phyloP scores from a whole-genome alignment of 225 moss, liverwort and hornwort species.

The Marchantia paleacea region DNA sequence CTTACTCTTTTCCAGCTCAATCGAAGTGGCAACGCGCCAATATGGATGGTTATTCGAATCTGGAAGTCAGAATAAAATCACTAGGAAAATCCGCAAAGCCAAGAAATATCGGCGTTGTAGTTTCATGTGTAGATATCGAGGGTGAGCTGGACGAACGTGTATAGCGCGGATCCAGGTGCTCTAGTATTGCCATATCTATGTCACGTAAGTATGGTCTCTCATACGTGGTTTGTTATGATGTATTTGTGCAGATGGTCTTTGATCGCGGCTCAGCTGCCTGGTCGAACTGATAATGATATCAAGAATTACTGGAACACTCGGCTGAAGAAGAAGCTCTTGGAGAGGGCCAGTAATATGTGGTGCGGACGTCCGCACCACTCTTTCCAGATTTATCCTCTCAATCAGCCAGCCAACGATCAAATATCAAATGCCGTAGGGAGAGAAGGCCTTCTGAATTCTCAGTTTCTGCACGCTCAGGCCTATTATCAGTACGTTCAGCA shows the following conservation, averaged over 20 bases:
- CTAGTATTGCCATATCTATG: no score
- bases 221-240: no score
- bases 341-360: background rate
- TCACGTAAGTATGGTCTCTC: no score
- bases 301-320: constrained; percentile 44
- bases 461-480: background rate
- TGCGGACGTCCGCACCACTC: background rate
- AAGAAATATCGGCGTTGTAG: no score
- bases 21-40: no score
- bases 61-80: no score
- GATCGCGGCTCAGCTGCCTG: constrained; percentile 33
- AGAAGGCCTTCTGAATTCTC: background rate
- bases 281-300: constrained; percentile 44
- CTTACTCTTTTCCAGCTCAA: no score
- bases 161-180: no score
- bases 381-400: background rate
- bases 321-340: constrained; percentile 35
- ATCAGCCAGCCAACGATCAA: background rate
- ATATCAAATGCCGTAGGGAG: background rate
- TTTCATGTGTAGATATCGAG: no score
- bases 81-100: no score
- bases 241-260: constrained; percentile 31
- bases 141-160: no score
- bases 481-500: constrained; percentile 1
- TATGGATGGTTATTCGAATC: no score